Evolutionary conservation across 2,329 filamentous ascomycete genomes (phyloP), one percentile per base, ranked within the genome.

Genomic region (Beauveria varroae): DNA sequence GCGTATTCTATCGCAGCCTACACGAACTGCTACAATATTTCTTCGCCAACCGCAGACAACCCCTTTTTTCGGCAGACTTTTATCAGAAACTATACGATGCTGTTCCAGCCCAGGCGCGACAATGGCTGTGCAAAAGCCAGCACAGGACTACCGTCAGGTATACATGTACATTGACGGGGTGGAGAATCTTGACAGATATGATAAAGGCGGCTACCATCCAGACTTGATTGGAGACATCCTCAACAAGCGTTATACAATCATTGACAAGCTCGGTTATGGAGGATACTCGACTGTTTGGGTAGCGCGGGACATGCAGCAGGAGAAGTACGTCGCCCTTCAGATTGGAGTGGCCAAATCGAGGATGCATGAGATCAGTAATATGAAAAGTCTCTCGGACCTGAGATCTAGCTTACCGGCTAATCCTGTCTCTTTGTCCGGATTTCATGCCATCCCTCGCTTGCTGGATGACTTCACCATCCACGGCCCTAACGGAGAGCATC

Each of bases 221-320:
- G 24, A 43, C n/a, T 41, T 51, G 47, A 43, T 59, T 12, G 56
- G 56, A 24, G 46, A 51, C 3, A 22, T 51, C 18, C 22, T 59
- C 16, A 30, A 54, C 55, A 67, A 66, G 14, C 70, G 71, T 14
- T 78, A 77, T 63, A 66, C 68, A 26, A 63, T 76, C 20, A 63
- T 73, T 34, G 70, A 72, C 30, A 77, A 77, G 64, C 63, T 77
- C 50, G 75, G 74, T 50, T 74, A 68, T 64, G 74, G 75, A 30
- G 69, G 70, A 2, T 74, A 67, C 64, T 74, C 72, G 2, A 78
- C 75, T 1, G 70, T 76, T 50, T 78, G 74, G 75, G 72, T 78
- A 28, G 75, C 72, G 20, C 67, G 68, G 37, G 75, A 78, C 65
- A 16, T 8, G 28, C 37, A 62, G 52, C 55, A 60, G 6, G 37